Evolutionary conservation across 345 rosid species (phyloP), one percentile per base, ranked within the genome.

Genomic region (Brassica incana): DNA sequence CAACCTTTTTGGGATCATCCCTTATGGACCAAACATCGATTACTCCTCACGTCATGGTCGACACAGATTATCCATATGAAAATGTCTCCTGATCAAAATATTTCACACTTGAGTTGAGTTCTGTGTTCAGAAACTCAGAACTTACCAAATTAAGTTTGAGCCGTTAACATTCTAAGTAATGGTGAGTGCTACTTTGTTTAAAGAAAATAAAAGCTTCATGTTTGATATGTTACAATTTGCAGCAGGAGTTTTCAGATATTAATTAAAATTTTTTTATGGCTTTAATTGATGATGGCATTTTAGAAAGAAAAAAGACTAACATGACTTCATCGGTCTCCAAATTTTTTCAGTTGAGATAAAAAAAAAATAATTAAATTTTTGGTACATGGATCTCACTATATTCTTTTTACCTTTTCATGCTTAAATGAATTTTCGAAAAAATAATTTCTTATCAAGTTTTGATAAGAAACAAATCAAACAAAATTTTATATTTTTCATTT

Each of bases 1-100:
- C 67, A 88, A 90, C 79, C 90, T 88, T 6, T 86, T 71, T 10
- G 92, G 94, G 33, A 87, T 91, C 54, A 71, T 90, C 60, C 92
- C 92, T 71, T 62, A 30, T 9, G 94, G 97, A 73, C 94, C 91
- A 18, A 80, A 88, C 69, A 78, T 86, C 8, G 81, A 90, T 79
- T 91, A 84, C 65, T 69, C 88, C 25, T 78, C 87, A 0, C 85
- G 88, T 5, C 94, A 88, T 76, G 89, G 85, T 77, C 76, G 90
- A 76, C 84, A 84, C 8, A 86, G 80, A 75, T 87, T 91, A 69
- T 71, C 76, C 25, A 61, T 63, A 33, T 79, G 74, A 78, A 62
- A 25, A 62, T 15, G 35, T 65, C 32, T 54, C n/a, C 15, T 6
- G 6, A 65, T 65, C 7, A 65, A 65, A 16, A 35, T 29, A 29